phyloP scores from a whole-genome alignment of 305 asterid species.

The Rubia balearica region DNA sequence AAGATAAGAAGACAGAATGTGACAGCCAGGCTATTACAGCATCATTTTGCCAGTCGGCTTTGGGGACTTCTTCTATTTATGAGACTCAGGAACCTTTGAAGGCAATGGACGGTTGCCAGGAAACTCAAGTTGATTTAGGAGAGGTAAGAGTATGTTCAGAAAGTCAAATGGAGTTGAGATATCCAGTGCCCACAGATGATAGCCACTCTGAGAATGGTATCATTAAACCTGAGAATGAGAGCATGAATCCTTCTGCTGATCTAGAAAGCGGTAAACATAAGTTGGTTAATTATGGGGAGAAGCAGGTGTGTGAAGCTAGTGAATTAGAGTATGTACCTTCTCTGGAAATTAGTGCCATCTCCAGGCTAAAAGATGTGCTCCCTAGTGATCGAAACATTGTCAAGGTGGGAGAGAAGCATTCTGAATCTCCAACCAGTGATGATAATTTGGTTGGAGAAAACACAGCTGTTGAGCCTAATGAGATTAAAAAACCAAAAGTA shows the following conservation, averaged over 20 bases:
- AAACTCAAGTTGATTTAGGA: slow-evolving; percentile 27
- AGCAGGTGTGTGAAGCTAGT: slow-evolving; percentile 19
- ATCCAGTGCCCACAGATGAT: slow-evolving; percentile 19
- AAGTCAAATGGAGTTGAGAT: slow-evolving; percentile 28
- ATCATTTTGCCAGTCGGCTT: slow-evolving; percentile 36
- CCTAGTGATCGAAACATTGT: slow-evolving; percentile 23
- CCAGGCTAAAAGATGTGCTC: slow-evolving; percentile 23
- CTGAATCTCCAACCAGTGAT: slow-evolving; percentile 26
- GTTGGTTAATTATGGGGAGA: slow-evolving; percentile 11
- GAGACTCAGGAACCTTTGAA: slow-evolving; percentile 25
- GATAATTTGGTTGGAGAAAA: slow-evolving; percentile 26
- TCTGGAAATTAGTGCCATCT: slow-evolving; percentile 25
- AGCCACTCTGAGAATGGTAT: slow-evolving; percentile 9
- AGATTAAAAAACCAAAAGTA: slow-evolving; percentile 39
- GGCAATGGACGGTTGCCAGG: slow-evolving; percentile 21
- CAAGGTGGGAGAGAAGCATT: slow-evolving; percentile 26
- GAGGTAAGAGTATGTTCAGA: slow-evolving; percentile 44
- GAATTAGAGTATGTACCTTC: slow-evolving; percentile 20
- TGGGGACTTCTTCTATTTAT: slow-evolving; percentile 36
- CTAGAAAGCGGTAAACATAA: slow-evolving; percentile 14
- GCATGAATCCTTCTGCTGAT: slow-evolving; percentile 15
- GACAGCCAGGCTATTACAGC: slow-evolving; percentile 38
- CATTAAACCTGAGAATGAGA: slow-evolving; percentile 10
- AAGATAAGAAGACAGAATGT: slow-evolving; percentile 28
- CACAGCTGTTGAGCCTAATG: slow-evolving; percentile 27